Percentiles rank a stretch among this genome's conserved stretches.
phyloP scores from a whole-genome alignment of 805 yeast genomes.

The Kurtzmaniella fragi region DNA sequence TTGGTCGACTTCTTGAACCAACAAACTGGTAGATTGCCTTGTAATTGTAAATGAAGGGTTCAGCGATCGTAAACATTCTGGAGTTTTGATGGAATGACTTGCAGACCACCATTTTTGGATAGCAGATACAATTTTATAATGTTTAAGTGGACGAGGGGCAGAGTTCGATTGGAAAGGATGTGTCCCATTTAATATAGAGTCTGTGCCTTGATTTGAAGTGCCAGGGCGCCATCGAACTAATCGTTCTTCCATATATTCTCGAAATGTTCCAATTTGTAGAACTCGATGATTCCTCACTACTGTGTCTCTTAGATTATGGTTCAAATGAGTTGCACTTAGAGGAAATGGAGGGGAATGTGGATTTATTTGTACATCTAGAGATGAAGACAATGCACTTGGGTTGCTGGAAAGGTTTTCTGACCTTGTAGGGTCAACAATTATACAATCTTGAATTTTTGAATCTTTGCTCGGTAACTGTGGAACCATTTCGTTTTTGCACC shows the following conservation, averaged over 20 bases:
- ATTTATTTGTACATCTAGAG: too few relatives aligned
- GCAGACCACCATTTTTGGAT: conserved; percentile 1
- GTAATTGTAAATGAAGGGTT: neutral
- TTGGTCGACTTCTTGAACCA: neutral
- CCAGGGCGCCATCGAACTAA: conserved; percentile 27
- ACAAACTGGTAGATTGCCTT: neutral
- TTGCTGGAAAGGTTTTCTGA: too few relatives aligned
- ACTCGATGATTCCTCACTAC: too few relatives aligned
- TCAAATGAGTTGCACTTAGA: too few relatives aligned
- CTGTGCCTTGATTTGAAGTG: conserved; percentile 27
- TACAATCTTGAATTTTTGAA: too few relatives aligned
- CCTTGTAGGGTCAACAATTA: too few relatives aligned
- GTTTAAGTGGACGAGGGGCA: neutral
- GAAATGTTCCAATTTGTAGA: conserved; percentile 8
- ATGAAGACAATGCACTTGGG: too few relatives aligned
- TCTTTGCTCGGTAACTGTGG: too few relatives aligned
- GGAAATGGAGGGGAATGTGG: too few relatives aligned
- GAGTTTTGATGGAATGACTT: neutral
- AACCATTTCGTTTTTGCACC: too few relatives aligned
- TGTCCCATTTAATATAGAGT: conserved; percentile 14
- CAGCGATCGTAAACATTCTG: neutral
- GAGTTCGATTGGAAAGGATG: conserved; percentile 27
- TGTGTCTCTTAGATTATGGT: too few relatives aligned
- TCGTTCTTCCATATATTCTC: conserved; percentile 25
- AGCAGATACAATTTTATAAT: neutral